Base-by-base conservation (phyloP, 1,139 yeast genomes). In the Nakaseomyces delphensis region DNA sequence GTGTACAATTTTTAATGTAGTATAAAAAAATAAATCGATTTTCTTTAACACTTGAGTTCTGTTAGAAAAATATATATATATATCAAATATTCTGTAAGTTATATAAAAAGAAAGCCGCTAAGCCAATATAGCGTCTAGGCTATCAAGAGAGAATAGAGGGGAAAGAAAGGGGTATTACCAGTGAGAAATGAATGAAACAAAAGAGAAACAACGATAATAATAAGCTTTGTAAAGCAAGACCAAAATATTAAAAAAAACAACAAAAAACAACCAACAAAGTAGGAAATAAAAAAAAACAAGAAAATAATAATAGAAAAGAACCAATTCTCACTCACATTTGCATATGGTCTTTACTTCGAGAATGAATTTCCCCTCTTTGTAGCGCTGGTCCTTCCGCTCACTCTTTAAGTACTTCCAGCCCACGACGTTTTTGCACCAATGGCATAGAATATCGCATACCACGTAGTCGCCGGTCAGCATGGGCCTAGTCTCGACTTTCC, bases 331-430 rank as follows among this genome's bases (percentile, higher is more conserved):
- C 8, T 33, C 37, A 21, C 37, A 33, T 10, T 23, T 20, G 45
- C 57, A 55, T 11, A 64, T 57, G n/a, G 61, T 57, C 41, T 56
- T 51, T 21, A 66, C 48, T 49, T 70, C 74, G 48, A 70, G 49
- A 24, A 69, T 65, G 45, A 57, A 69, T 41, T 65, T 60, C 1
- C 73, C 72, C 49, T 68, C 72, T 45, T 70, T 70, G 51, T 61
- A 67, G 40, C 63, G 59, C 52, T 67, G 71, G 39, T 57, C 56
- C 36, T 52, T 50, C 19, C 56, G 53, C 25, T 62, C 64, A 43
- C 68, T 60, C 43, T 59, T 56, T 38, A 67, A 49, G 46, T 70
- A 70, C 46, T 65, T 66, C 74, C 74, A 70, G 7, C 74, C 74
- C 10, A 70, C 60, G 18, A 62, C 45, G 18, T 55, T 57, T 39